Conservation (phyloP, 1,139 yeast genomes). For the Nakaseomyces glabratus region DNA sequence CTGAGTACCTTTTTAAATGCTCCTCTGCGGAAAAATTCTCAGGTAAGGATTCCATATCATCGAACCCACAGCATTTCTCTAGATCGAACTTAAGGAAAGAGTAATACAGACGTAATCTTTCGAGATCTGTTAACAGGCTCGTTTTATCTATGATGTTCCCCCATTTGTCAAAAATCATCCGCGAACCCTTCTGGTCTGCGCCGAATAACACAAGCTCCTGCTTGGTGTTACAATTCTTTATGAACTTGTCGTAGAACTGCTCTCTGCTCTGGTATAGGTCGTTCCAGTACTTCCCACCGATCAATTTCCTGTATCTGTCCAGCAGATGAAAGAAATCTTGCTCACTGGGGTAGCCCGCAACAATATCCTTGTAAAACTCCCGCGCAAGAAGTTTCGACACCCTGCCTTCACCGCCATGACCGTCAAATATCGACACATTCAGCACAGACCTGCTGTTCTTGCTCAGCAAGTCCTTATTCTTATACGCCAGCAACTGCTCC, state of each 20-base stretch:
- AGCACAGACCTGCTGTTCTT: constrained; percentile 35
- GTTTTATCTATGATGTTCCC: constrained; percentile 32
- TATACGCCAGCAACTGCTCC: constrained; percentile 23
- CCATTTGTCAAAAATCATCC: constrained; percentile 32
- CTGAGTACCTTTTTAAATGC: constrained; percentile 28
- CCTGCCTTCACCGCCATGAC: constrained; percentile 75
- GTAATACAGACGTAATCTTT: constrained; percentile 46
- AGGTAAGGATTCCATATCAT: constrained; percentile 4
- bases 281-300: constrained; percentile 83
- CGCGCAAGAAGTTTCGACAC: constrained; percentile 54
- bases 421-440: constrained; percentile 75
- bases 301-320: constrained; percentile 40
- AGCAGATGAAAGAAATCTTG: constrained; percentile 36
- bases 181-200: constrained; percentile 22
- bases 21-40: constrained; percentile 24
- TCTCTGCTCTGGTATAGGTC: constrained; percentile 53
- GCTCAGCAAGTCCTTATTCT: constrained; percentile 7
- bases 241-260: constrained; percentile 37
- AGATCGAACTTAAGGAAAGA: constrained; percentile 57
- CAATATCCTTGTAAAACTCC: constrained; percentile 50
- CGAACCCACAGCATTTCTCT: constrained; percentile 30
- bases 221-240: constrained; percentile 33
- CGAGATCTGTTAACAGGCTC: constrained; percentile 26
- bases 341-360: constrained; percentile 32
- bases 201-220: constrained; percentile 30